phyloP scores from a whole-genome alignment of 192 early-diverging fungal genomes.

The Coemansia sp. region DNA sequence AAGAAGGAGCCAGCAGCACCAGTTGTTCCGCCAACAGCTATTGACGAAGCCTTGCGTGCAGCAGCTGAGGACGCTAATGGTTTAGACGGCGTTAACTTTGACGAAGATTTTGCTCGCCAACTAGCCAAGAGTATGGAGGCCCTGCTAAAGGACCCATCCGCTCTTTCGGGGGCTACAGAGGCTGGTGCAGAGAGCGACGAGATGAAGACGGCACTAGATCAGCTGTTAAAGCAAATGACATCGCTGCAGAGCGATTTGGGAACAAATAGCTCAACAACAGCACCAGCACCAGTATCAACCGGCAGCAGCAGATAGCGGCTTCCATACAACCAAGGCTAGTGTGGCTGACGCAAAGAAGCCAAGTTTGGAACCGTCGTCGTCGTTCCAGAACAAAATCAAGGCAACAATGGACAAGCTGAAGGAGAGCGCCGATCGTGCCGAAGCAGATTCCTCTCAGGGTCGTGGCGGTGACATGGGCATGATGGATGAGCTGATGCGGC shows the following conservation, averaged over 20 bases:
- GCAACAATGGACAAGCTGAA: slow-evolving; percentile 90
- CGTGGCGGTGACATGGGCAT: slow-evolving; percentile 65
- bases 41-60: not conserved
- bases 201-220: slow-evolving; percentile 74
- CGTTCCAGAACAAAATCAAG: slow-evolving; percentile 88
- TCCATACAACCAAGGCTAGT: not conserved
- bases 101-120: slow-evolving; percentile 75
- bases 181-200: slow-evolving; percentile 48
- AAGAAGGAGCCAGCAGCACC: slow-evolving; percentile 2
- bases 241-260: slow-evolving; percentile 57
- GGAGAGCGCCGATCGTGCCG: slow-evolving; percentile 79
- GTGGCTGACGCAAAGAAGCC: not conserved
- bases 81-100: slow-evolving; percentile 39
- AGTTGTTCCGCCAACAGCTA: not conserved
- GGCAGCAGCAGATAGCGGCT: too few species aligned
- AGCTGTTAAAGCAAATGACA: slow-evolving; percentile 68
- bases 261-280: not conserved
- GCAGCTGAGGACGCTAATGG: slow-evolving; percentile 23
- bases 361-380: slow-evolving; percentile 14
- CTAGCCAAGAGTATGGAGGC: slow-evolving; percentile 81
- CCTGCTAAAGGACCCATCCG: slow-evolving; percentile 47
- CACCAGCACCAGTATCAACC: too few species aligned
- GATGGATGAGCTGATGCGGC: slow-evolving; percentile 85
- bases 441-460: slow-evolving; percentile 60
- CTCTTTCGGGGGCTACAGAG: slow-evolving; percentile 13